Base-by-base conservation (phyloP, 306 rosid genomes). In the Castanea mollissima region DNA sequence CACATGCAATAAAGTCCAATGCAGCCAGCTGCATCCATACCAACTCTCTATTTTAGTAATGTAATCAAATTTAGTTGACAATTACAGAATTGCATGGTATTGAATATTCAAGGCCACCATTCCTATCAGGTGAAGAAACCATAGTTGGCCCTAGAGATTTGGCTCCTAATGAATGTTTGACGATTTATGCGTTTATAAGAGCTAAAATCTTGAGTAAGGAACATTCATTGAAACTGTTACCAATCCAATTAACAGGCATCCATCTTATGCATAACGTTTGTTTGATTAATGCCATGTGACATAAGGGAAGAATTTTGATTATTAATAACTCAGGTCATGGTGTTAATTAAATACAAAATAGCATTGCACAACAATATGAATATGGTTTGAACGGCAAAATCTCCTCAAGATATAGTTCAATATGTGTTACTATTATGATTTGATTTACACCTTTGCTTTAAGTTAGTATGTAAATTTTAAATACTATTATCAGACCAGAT, bases 1-100 rank as follows among this genome's bases (percentile, higher is more conserved):
- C 96, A 79, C 98, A 95, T 2, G 96, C 96, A 49, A 95, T 91
- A 73, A 92, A 91, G 80, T 95, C 99, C 88, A 95, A 84, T 32
- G 99, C 99, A 72, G 98, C 99, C 75, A 95, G 69, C 98, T 92
- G 90, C 91, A 88, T 75, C 76, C 7, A 78, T 78, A 84, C 52
- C 69, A 76, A 58, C 1, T 74, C 20, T 20, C 57, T 49, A 69
- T 76, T 38, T 57, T 12, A 59, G 31, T 55, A 4, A n/a, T 51
- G 21, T 51, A 51, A 35, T 12, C 27, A 64, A 18, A n/a, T 4
- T 49, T 64, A 60, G 34, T 55, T 27, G 4, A 8, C 46, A 44
- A 65, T 32, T 7, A 1, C 18, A 51, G 72, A 58, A 44, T 16
- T 19, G 1, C 57, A 15, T 16, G 32, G 55, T 73, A 64, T 79